phyloP scores from a whole-genome alignment of 495 filamentous ascomycete species.

The Aspergillus biplanus region DNA sequence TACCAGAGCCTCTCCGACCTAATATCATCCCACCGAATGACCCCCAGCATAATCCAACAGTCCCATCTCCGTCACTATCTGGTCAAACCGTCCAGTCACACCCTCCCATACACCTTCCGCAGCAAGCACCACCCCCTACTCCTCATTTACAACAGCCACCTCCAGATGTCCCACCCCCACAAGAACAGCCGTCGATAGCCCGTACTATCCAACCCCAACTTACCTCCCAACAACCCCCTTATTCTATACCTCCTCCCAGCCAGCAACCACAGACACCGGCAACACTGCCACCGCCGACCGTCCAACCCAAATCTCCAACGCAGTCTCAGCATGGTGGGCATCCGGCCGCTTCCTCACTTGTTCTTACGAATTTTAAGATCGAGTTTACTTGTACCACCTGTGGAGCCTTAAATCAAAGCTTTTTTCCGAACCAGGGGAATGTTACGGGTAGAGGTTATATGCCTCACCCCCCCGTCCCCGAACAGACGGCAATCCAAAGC shows the following conservation, averaged over 20 bases:
- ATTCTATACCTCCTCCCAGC: constrained; percentile 27
- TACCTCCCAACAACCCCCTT: constrained; percentile 32
- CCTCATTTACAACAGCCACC: constrained; percentile 26
- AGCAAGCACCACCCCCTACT: constrained; percentile 19
- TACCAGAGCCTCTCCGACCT: constrained; percentile 35
- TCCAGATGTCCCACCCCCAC: constrained; percentile 26
- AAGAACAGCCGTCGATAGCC: constrained; percentile 27
- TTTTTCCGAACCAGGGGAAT: constrained; percentile 49
- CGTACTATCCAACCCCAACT: constrained; percentile 24
- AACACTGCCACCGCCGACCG: constrained; percentile 26
- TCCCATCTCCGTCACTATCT: constrained; percentile 27
- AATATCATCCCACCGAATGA: constrained; percentile 32
- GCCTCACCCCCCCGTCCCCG: constrained; percentile 31
- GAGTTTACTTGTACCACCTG: constrained; percentile 51
- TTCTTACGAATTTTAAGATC: constrained; percentile 50
- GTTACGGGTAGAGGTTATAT: constrained; percentile 41
- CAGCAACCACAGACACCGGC: constrained; percentile 7
- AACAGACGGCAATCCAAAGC: constrained; percentile 25
- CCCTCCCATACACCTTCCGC: constrained; percentile 20
- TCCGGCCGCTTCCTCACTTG: constrained; percentile 34
- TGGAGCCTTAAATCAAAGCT: constrained; percentile 50
- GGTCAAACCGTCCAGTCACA: constrained; percentile 32
- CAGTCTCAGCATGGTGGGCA: constrained; percentile 35
- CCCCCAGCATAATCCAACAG: constrained; percentile 25
- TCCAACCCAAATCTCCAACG: constrained; percentile 29